Base-by-base conservation (phyloP, 164 flowering plant genomes). In the Vitis labrusca region DNA sequence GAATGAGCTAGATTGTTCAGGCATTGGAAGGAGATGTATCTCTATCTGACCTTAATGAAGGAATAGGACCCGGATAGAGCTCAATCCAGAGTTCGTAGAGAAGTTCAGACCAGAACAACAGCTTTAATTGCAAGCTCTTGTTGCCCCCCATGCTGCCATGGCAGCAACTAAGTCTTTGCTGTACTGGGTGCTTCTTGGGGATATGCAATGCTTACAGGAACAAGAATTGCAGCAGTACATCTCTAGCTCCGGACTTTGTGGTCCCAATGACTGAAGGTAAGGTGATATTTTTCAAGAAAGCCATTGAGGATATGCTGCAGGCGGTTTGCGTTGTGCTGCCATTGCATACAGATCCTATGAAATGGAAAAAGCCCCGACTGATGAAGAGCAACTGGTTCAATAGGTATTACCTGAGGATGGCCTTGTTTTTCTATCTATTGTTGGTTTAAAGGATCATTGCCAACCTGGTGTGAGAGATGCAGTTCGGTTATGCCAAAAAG, bases 401-500 rank as follows among this genome's bases (percentile, higher is more conserved):
- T 95, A 98, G 99, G 77, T 67, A 61, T 58, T 95, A 65, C 99
- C 99, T 9, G 96, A 88, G 54, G 91, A 81, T 78, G 87, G 90
- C 44, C 92, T 95, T 49, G 76, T 91, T 74, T 71, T 95, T 77
- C 75, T 95, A 53, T 94, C 94, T 30, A 91, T 95, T 74, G 86
- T 93, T 68, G 99, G 99, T 13, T 72, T 95, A 69, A 93, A 95
- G 99, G 99, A 96, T 82, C 99, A 98, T 66, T 96, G 99, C 64
- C 91, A 98, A 8, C 83, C 91, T 66, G 93, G 97, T 68, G 98
- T 96, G 49, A 87, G 70, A 74, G 91, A 87, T 51, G 89, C 99
- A 44, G 95, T 96, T 50, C 77, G 52, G 59, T 73, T 90, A 13
- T 96, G 99, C 81, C 85, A 82, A 63, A 77, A 82, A 66, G 97